These are phyloP conservation scores for Kwoniella shandongensis DNA, from an alignment of 768 basidiomycete species.

Conservation along the genomic window DNA sequence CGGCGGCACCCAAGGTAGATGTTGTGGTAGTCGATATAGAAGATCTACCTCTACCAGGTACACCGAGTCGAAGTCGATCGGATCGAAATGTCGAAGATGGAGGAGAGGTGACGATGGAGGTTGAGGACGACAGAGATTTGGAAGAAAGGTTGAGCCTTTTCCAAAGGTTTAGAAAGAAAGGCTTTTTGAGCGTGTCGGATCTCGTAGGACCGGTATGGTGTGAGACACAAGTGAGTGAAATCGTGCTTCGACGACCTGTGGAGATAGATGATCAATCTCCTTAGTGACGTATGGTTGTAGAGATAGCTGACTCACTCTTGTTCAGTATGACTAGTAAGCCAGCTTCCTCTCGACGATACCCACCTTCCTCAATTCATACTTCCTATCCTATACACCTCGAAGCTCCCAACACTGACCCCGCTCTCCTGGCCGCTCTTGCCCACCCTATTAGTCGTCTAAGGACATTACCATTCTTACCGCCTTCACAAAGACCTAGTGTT, in stretches of 20 bases:
- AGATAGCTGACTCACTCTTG: too few species aligned
- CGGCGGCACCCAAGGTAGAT: too few species aligned
- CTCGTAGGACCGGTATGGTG: slow-evolving; percentile 55
- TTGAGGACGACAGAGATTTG: neutral
- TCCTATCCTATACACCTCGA: too few species aligned
- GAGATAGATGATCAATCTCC: too few species aligned
- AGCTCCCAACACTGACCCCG: too few species aligned
- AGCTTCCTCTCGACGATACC: too few species aligned
- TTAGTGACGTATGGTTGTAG: too few species aligned
- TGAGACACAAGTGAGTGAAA: slow-evolving; percentile 52
- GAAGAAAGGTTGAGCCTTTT: slow-evolving; percentile 24
- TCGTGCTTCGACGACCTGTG: too few species aligned
- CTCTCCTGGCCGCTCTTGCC: too few species aligned
- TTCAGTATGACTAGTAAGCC: slow-evolving; percentile 51
- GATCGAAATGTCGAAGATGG: neutral
- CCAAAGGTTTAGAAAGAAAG: slow-evolving; percentile 56
- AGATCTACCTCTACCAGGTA: slow-evolving; percentile 3
- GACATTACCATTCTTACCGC: slow-evolving; percentile 47
- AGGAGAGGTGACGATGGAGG: neutral
- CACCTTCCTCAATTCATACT: too few species aligned
- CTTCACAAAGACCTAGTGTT: slow-evolving; percentile 40
- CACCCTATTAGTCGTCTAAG: slow-evolving; percentile 52
- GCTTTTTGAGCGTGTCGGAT: slow-evolving; percentile 54
- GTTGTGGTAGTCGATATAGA: slow-evolving; percentile 19
- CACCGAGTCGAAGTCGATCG: neutral